Percentiles rank a stretch among this genome's conserved stretches.
Conservation (phyloP, 2,329 filamentous ascomycete genomes). For the Pleurostoma richardsiae region DNA sequence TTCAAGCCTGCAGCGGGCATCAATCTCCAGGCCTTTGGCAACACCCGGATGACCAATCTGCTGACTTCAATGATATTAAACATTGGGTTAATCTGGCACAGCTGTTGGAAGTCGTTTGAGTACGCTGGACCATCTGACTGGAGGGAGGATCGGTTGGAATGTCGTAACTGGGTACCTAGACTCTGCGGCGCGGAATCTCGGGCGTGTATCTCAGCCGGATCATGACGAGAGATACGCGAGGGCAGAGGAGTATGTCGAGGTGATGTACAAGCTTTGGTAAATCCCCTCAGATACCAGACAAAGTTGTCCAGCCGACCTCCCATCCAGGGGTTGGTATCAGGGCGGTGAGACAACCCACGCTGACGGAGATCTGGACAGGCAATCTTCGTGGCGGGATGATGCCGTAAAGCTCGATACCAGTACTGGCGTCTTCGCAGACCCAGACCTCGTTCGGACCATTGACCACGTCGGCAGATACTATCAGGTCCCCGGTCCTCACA, state of each 20-base stretch:
- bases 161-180: constrained; percentile 69
- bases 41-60: constrained; percentile 10
- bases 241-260: constrained; percentile 59
- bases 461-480: constrained; percentile 62
- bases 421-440: constrained; percentile 50
- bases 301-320: no score
- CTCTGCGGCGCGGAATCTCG: constrained; percentile 62
- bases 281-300: constrained; percentile 10
- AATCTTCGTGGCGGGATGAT: constrained; percentile 60
- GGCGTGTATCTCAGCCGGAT: constrained; percentile 31
- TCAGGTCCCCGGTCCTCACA: constrained; percentile 55
- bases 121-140: constrained; percentile 63
- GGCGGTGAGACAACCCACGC: no score
- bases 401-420: constrained; percentile 57
- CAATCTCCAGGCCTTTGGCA: constrained; percentile 9
- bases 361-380: constrained; percentile 25
- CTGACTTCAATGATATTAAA: constrained; percentile 13
- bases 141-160: constrained; percentile 57
- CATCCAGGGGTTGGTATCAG: no score
- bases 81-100: constrained; percentile 29
- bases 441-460: constrained; percentile 55
- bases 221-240: constrained; percentile 64
- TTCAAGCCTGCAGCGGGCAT: constrained; percentile 12
- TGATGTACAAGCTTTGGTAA: constrained; percentile 55
- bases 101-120: constrained; percentile 47